A percentile compares a stretch with the other conserved stretches of the same genome.
Evolutionary conservation across 1,284 basidiomycete species (phyloP).

Genomic region (Coriolopsis trogii): DNA sequence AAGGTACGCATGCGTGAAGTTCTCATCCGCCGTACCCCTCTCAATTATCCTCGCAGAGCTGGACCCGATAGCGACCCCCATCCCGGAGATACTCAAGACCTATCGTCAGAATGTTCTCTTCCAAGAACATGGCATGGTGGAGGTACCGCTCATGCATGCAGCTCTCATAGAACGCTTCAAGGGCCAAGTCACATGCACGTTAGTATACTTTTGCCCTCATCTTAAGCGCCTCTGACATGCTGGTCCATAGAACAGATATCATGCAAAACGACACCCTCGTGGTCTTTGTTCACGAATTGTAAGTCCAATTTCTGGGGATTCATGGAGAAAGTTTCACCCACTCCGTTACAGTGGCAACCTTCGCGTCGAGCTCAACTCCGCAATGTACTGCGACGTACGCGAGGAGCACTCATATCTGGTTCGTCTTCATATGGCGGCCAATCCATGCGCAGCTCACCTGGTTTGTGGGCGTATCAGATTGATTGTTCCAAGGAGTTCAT

Average conservation of each 20-base stretch:
- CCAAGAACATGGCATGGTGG: conserved; percentile 72
- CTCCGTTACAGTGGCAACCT: conserved; percentile 74
- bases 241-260: conserved; percentile 54
- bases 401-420: conserved; percentile 86
- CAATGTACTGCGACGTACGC: conserved; percentile 72
- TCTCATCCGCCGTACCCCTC: background rate
- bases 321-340: background rate
- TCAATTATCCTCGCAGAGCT: conserved; percentile 43
- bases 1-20: conserved; percentile 47
- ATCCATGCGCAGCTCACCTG: background rate
- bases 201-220: conserved; percentile 35
- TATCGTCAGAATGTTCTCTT: conserved; percentile 84
- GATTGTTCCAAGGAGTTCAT: conserved; percentile 85
- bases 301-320: conserved; percentile 34
- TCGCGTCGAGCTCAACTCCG: conserved; percentile 76
- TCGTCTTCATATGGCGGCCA: background rate
- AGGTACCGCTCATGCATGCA: conserved; percentile 73
- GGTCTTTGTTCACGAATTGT: conserved; percentile 93
- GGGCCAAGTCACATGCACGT: conserved; percentile 87
- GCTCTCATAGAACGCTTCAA: conserved; percentile 72
- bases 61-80: conserved; percentile 60
- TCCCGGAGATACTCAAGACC: conserved; percentile 84
- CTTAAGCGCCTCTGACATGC: background rate
- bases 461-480: conserved; percentile 51
- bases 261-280: conserved; percentile 74